Conservation (phyloP, 345 rosid species). For the Syzygium aqueum region DNA sequence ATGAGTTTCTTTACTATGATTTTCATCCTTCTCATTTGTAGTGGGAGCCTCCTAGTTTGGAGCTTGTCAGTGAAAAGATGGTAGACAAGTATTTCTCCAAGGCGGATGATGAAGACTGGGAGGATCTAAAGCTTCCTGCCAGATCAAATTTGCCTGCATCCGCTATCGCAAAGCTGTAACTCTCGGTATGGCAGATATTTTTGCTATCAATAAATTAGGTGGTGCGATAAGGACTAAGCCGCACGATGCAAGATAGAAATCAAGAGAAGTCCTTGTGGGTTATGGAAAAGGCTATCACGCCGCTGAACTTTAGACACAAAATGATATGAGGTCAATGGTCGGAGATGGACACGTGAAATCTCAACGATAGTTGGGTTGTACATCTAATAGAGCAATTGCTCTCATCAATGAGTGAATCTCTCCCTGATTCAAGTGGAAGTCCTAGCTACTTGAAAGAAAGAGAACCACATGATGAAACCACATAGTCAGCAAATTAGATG, state of each 20-base stretch:
- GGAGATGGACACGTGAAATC: not conserved
- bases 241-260: not conserved
- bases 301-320: not conserved
- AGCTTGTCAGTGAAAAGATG: constrained; percentile 39
- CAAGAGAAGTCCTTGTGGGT: not conserved
- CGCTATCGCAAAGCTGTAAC: constrained; percentile 58
- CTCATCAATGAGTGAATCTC: not conserved
- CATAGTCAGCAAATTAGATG: too few species aligned
- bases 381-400: not conserved
- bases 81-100: constrained; percentile 58
- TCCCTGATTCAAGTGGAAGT: not conserved
- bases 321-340: not conserved
- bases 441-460: too few species aligned
- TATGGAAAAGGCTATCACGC: not conserved
- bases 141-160: constrained; percentile 39
- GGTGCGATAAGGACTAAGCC: not conserved
- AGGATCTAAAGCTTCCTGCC: constrained; percentile 62
- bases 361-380: not conserved
- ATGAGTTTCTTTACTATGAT: not conserved
- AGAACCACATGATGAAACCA: too few species aligned
- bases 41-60: constrained; percentile 82
- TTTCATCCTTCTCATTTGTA: constrained; percentile 2
- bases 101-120: constrained; percentile 47
- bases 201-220: not conserved
- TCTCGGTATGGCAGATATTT: not conserved